Conservation (phyloP, 768 basidiomycete species). For the Hericium coralloides region DNA sequence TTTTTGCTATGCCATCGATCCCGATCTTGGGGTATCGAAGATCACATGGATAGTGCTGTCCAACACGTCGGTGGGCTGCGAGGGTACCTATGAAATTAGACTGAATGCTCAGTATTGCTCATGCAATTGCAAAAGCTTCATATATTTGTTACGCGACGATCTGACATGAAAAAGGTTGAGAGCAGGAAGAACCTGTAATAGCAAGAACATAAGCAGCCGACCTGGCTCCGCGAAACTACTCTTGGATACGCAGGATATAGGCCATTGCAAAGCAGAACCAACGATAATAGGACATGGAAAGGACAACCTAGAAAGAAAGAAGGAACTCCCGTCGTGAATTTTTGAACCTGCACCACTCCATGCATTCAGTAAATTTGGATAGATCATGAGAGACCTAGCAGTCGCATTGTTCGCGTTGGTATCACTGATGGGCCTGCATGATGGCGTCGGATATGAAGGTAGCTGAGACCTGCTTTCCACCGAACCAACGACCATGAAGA, state of each 20-base stretch:
- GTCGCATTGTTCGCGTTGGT: background rate
- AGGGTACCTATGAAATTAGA: background rate
- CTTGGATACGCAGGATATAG: too few species aligned
- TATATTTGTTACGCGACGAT: background rate
- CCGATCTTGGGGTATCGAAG: too few species aligned
- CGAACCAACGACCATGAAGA: slow-evolving; percentile 96
- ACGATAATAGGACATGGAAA: background rate
- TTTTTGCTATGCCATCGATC: too few species aligned
- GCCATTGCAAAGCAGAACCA: background rate
- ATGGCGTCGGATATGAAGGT: slow-evolving; percentile 88
- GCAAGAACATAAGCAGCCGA: background rate
- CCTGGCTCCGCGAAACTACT: background rate
- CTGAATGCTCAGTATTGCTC: background rate
- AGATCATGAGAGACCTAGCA: slow-evolving; percentile 9
- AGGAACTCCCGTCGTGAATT: background rate
- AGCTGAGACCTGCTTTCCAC: slow-evolving; percentile 82
- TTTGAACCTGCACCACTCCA: slow-evolving; percentile 20
- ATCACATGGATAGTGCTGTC: too few species aligned
- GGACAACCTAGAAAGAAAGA: slow-evolving; percentile 1
- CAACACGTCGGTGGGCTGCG: too few species aligned
- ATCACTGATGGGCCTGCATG: slow-evolving; percentile 83
- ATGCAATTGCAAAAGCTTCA: background rate
- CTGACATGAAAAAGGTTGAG: background rate
- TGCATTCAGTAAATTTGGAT: slow-evolving; percentile 14
- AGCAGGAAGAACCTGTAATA: background rate